Evolutionary conservation across 2,329 filamentous ascomycete genomes (phyloP), one percentile per base, ranked within the genome.

Genomic region (Phialocephala subalpina): DNA sequence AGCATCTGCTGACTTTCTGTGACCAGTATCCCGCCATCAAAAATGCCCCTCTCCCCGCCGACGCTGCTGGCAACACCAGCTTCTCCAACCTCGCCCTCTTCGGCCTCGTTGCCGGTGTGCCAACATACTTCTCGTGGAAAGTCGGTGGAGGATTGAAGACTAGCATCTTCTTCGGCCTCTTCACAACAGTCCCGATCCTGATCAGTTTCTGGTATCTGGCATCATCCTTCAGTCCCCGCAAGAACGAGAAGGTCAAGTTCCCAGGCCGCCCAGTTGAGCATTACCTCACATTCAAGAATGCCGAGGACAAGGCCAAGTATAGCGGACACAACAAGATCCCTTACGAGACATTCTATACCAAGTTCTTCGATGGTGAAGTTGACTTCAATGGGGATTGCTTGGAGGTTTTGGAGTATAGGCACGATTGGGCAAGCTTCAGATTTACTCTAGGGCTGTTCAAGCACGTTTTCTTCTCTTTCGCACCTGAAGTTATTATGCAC

Each of bases 401-500:
- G 69, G 95, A 98, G 77, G 84, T 92, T 57, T 82, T 98, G 80
- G 96, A 98, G 82, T 96, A 96, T 83, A 87, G 96, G 76, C 95
- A 98, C 78, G 96, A 99, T 80, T 98, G 96, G 96, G 93, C 93
- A 73, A 96, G 87, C 84, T 97, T 97, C 85, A 87, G 89, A 77
- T 97, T 98, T 82, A 97, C 95, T 69, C 81, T 91, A 75, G 86
- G 89, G 75, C 84, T 97, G 72, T 94, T 94, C 86, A 92, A 92
- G 83, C 94, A 90, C 83, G 94, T 98, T 82, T 83, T 98, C 74
- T 90, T 92, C 68, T 90, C 89, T 78, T 93, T 97, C 84, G 89
- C 97, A 70, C 93, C 93, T 56, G 95, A 97, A 80, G 87, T 97
- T 69, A 90, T 97, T 75, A 90, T 97, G 86, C 95, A 98, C 84